Evolutionary conservation across 495 filamentous ascomycete genomes (phyloP), one percentile per base, ranked within the genome.

Genomic region (Bacidia rubella): DNA sequence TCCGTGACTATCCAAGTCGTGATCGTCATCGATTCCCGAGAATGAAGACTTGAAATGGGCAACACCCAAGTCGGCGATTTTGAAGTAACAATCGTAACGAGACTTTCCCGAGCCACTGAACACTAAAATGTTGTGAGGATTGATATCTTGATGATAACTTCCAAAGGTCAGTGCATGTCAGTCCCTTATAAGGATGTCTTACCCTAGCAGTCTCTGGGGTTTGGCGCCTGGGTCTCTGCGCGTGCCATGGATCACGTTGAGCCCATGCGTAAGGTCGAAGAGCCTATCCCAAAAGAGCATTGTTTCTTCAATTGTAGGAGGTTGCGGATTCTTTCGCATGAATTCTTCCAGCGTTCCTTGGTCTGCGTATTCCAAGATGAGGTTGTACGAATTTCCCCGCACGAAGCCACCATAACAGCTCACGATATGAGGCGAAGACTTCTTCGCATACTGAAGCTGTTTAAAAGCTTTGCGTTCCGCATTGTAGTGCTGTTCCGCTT

Each of bases 301-400:
- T 4, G 68, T 63, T 17, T 71, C 66, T 20, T 54, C 54, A 19
- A 53, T 56, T 29, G 55, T 61, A 15, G 52, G 45, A 3, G 66
- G 67, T 25, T 60, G 60, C 5, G 40, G 38, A 22, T 53, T 57
- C 11, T 35, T 59, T 35, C 60, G 44, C 49, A 71, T 65, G 45
- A 62, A 71, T 11, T 68, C 57, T 25, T 63, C 62, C 10, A 73
- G 56, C 22, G 60, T 63, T 4, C 70, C 70, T 22, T 59, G 54
- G 49, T 72, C 64, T 1, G 65, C 70, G 55, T 63, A 70, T 53
- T 72, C 69, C 7, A 74, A 61, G 22, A 74, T 49, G 1, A 73
- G 57, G 49, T 68, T 63, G 50, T 56, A 70, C 2, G 54, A 60
- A 10, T 51, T 61, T 38, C 58, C 56, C 22, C 72, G 66, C 47